Conservation (phyloP, 2,329 filamentous ascomycete species). For the Microdochium trichocladiopsis region DNA sequence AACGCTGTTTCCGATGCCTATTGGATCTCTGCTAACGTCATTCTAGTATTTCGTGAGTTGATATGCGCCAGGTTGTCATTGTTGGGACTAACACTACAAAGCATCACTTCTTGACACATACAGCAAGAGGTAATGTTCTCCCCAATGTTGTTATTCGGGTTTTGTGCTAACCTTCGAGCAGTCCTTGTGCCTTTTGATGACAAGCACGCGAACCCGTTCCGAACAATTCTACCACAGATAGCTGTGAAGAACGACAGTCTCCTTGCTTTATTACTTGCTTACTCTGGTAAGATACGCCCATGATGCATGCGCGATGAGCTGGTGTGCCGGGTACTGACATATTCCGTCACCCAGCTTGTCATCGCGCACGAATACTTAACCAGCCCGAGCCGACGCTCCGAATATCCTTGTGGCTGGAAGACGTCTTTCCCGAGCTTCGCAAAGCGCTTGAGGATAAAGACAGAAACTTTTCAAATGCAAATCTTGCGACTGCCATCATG, state of each 20-base stretch:
- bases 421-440: constrained; percentile 69
- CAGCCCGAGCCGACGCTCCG: constrained; percentile 69
- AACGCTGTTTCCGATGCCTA: background rate
- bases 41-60: constrained; percentile 39
- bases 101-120: constrained; percentile 70
- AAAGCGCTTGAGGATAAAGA: constrained; percentile 55
- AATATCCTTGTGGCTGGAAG: constrained; percentile 73
- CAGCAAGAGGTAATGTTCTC: constrained; percentile 58
- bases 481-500: constrained; percentile 78
- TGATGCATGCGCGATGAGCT: too few species aligned
- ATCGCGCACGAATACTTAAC: constrained; percentile 66
- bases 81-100: constrained; percentile 11
- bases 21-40: constrained; percentile 10
- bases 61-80: background rate
- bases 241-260: constrained; percentile 64
- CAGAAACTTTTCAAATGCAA: constrained; percentile 62
- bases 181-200: constrained; percentile 44
- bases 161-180: constrained; percentile 41
- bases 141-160: constrained; percentile 36
- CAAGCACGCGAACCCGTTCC: constrained; percentile 44
- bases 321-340: background rate
- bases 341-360: constrained; percentile 49
- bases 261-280: constrained; percentile 70
- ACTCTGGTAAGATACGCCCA: constrained; percentile 42
- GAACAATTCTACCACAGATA: constrained; percentile 47